Base-by-base conservation (phyloP, 768 basidiomycete genomes). In the Pulveroboletus sp. region DNA sequence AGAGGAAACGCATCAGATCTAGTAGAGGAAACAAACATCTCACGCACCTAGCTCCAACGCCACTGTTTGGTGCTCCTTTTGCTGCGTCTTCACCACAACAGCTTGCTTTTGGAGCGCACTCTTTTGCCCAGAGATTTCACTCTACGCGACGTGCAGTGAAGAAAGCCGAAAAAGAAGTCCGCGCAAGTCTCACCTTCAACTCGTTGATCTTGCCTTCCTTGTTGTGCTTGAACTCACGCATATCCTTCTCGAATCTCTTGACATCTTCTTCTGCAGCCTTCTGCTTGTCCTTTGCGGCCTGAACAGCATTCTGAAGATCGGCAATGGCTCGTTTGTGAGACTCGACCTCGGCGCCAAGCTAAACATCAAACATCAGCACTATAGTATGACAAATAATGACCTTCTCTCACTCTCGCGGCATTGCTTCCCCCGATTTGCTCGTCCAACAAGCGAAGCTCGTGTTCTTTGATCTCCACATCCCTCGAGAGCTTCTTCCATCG, bases 191-290 rank as follows among this genome's bases (percentile, higher is more conserved):
- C 50, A 89, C 94, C 76, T 94, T 96, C 56, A 98, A 80, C 65
- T 98, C 89, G 15, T 86, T 87, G 47, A 91, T 88, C 71, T 98
- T 98, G 41, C 93, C 92, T 44, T 97, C 96, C 67, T 96, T 96
- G 73, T 99, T 94, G 70, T 94, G 87, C 74, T 96, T 94, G 76
- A 99, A 97, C 73, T 98, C 96, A 47, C 81, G 82, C 93, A 99
- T 98, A 65, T 99, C 96, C 60, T 86, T 86, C 70, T 98, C 92
- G 21, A 98, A 82, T 61, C 86, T 89, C 71, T 83, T 84, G 65
- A 82, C 80, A 51, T 97, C 93, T 0, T 76, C 82, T 43, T 84
- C 73, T 0, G 92, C 90, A 7, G 70, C 76, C 61, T 79, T 80
- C 66, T 95, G 89, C 62, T 90, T 90, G 47, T 83, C 75, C 63